Percentiles rank a stretch among this genome's conserved stretches.
Conservation (phyloP, 805 yeast species). For the Candida nitratophila region DNA sequence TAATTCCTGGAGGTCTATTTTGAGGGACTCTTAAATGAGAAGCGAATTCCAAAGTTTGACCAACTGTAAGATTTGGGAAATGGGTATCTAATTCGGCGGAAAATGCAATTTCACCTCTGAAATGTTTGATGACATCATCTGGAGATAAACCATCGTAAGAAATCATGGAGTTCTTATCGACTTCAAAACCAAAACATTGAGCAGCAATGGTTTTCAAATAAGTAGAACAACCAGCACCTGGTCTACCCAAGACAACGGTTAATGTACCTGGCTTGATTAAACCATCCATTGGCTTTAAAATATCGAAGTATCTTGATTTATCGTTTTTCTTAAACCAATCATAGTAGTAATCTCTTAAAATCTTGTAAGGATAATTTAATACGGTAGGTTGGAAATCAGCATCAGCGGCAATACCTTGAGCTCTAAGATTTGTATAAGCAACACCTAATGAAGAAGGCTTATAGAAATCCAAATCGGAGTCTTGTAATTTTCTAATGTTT, state of each 20-base stretch:
- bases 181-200: slow-evolving; percentile 51
- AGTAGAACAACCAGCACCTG: slow-evolving; percentile 78
- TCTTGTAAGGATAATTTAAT: slow-evolving; percentile 33
- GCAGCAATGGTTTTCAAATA: slow-evolving; percentile 52
- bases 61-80: slow-evolving; percentile 62
- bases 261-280: slow-evolving; percentile 54
- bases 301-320: slow-evolving; percentile 35
- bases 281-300: slow-evolving; percentile 62
- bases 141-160: slow-evolving; percentile 51
- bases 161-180: slow-evolving; percentile 38
- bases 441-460: slow-evolving; percentile 55
- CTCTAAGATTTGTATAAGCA: slow-evolving; percentile 51
- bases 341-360: slow-evolving; percentile 21
- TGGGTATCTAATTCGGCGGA: slow-evolving; percentile 65
- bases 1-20: slow-evolving; percentile 52
- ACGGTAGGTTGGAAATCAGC: slow-evolving; percentile 61
- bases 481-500: slow-evolving; percentile 47
- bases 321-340: slow-evolving; percentile 20
- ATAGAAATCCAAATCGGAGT: slow-evolving; percentile 53
- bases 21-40: slow-evolving; percentile 56
- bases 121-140: slow-evolving; percentile 41
- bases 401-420: slow-evolving; percentile 60
- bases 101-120: slow-evolving; percentile 64
- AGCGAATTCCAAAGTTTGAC: slow-evolving; percentile 57
- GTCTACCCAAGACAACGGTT: slow-evolving; percentile 70